Conservation (phyloP, 2,329 filamentous ascomycete genomes). For the Neonectria magnoliae region DNA sequence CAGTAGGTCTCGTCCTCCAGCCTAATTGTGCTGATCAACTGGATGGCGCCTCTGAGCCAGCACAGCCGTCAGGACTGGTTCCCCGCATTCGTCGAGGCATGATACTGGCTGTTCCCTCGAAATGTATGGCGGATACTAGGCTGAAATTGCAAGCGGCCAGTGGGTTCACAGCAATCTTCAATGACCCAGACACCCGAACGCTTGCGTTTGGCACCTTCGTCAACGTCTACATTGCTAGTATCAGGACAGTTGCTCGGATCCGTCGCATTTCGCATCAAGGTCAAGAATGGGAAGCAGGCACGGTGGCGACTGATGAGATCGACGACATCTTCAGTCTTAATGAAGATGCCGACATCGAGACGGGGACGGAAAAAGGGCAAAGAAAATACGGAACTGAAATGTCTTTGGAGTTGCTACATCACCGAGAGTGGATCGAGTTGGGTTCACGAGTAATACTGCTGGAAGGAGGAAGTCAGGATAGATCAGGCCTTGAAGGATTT, state of each 20-base stretch:
- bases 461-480: constrained; percentile 75
- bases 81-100: constrained; percentile 79
- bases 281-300: constrained; percentile 38
- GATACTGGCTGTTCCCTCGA: constrained; percentile 74
- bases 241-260: constrained; percentile 83
- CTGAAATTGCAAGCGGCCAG: constrained; percentile 71
- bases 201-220: constrained; percentile 75
- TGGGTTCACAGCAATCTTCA: constrained; percentile 77
- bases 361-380: constrained; percentile 33
- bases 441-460: constrained; percentile 76
- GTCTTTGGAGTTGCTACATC: constrained; percentile 73
- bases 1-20: constrained; percentile 79
- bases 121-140: constrained; percentile 65
- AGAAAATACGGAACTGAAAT: constrained; percentile 59
- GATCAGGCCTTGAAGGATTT: constrained; percentile 75
- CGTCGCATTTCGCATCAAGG: constrained; percentile 59
- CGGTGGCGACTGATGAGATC: constrained; percentile 51
- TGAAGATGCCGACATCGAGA: constrained; percentile 55
- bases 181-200: constrained; percentile 67
- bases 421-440: constrained; percentile 77
- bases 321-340: constrained; percentile 69
- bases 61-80: constrained; percentile 29
- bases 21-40: constrained; percentile 30
- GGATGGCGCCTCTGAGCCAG: constrained; percentile 13
- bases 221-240: constrained; percentile 88